Evolutionary conservation across 352 stramenopile genomes (phyloP), one percentile per base, ranked within the genome.

Genomic region (Phytophthora melonis): DNA sequence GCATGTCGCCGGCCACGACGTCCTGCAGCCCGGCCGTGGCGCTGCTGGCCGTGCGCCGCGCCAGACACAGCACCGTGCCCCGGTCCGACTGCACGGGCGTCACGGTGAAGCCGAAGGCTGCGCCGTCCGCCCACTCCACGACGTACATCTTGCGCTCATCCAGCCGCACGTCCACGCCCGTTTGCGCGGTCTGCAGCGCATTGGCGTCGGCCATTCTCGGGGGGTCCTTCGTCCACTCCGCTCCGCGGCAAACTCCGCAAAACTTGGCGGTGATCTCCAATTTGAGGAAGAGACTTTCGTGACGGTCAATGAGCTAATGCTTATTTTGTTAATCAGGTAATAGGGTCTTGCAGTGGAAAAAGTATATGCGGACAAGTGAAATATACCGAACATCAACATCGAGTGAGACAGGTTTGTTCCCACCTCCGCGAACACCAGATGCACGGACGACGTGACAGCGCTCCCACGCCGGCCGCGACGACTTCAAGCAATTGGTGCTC

Each of bases 71-170:
- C 14, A 92, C 85, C 2, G 82, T 88, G 34, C 87, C 87, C 32
- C 81, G 79, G 68, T 94, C 84, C 50, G 85, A 94, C 66, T 88
- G 82, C 18, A 94, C 80, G 57, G 85, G 86, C 52, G 83, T 89
- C 19, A 94, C 77, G 3, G 83, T 90, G 74, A 94, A 94, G 58
- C 84, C 87, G 54, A 94, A 94, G 27, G 75, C 70, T n/a, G 71
- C 43, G 39, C 77, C 77, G 57, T 92, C 83, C 58, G 74, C 73
- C 87, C 87, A 93, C 71, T 91, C 78, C 54, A 90, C 83, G 8
- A 83, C 85, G 72, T 93, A 93, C 87, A 93, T 93, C 62, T 90
- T 84, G 68, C 81, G 82, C 74, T 93, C 84, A 63, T 93, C 82
- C 18, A 93, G 79, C 50, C 77, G 71, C 54, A 93, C 72, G 50